Conservation (phyloP, 148 eudicot genomes). For the Nepenthes gracilis region DNA sequence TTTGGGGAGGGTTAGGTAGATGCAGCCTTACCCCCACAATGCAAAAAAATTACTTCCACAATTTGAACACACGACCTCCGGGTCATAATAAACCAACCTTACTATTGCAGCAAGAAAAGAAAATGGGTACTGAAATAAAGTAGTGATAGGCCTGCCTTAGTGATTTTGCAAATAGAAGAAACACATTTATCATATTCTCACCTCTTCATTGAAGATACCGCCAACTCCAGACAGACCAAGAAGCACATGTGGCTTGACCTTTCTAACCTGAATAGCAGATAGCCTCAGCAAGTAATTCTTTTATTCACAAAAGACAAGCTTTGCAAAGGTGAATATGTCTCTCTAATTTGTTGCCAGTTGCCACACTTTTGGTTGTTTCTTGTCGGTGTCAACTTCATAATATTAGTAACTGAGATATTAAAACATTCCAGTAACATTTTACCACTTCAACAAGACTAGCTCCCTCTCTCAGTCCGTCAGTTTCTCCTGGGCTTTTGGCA, state of each 20-base stretch:
- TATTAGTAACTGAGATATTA: neutral
- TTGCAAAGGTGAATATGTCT: neutral
- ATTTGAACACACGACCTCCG: too few relatives aligned
- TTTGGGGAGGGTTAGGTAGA: too few relatives aligned
- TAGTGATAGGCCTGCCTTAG: neutral
- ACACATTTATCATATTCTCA: conserved; percentile 10
- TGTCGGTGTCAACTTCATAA: neutral
- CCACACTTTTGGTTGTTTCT: neutral
- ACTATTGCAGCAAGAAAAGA: too few relatives aligned
- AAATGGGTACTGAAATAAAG: neutral
- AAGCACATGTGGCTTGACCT: conserved; percentile 95
- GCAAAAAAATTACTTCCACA: too few relatives aligned
- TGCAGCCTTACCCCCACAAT: too few relatives aligned
- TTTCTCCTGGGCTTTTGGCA: conserved; percentile 54
- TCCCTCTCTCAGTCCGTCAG: conserved; percentile 65
- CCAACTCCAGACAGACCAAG: conserved; percentile 99
- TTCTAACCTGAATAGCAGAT: conserved; percentile 48
- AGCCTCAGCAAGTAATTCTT: conserved; percentile 10
- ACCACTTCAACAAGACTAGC: conserved; percentile 90
- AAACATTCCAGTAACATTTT: conserved; percentile 9
- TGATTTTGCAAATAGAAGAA: conserved; percentile 1
- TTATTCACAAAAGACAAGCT: neutral
- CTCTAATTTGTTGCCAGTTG: neutral
- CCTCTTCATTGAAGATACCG: conserved; percentile 89
- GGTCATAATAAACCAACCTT: too few relatives aligned